phyloP scores from a whole-genome alignment of 345 rosid genomes.

The Melastoma malabathricum region DNA sequence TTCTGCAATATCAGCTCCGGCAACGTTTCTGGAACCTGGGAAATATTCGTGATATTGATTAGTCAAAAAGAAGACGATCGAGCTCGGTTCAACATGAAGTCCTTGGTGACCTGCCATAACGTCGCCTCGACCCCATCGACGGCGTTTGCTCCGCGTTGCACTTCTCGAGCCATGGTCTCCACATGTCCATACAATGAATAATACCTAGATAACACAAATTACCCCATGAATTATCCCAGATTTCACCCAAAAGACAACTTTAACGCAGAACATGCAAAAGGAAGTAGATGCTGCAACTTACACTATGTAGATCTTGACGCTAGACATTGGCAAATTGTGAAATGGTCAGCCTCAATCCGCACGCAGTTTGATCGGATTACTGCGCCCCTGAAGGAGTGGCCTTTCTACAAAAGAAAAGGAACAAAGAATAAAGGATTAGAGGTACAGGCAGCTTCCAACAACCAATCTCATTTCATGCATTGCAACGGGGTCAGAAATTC shows the following conservation, averaged over 20 bases:
- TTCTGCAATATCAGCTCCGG: constrained; percentile 47
- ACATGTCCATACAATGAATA: constrained; percentile 80
- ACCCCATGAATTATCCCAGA: not conserved
- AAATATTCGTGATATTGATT: constrained; percentile 1
- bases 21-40: constrained; percentile 69
- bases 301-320: constrained; percentile 56
- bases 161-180: constrained; percentile 80
- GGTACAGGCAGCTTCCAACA: too few relatives aligned
- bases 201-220: constrained; percentile 20
- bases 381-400: too few relatives aligned
- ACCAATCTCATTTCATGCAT: too few relatives aligned
- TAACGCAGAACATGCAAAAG: not conserved
- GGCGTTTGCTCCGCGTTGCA: constrained; percentile 61
- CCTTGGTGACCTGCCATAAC: constrained; percentile 59
- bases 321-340: constrained; percentile 22
- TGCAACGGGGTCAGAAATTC: too few relatives aligned
- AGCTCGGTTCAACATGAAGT: not conserved
- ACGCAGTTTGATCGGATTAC: too few relatives aligned
- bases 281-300: constrained; percentile 14
- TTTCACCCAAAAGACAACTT: not conserved
- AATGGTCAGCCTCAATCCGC: constrained; percentile 2
- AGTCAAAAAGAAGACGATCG: not conserved
- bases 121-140: constrained; percentile 79
- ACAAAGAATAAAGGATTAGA: too few relatives aligned
- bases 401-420: too few relatives aligned